phyloP scores from a whole-genome alignment of 495 filamentous ascomycete genomes.

The Tuber aestivum region DNA sequence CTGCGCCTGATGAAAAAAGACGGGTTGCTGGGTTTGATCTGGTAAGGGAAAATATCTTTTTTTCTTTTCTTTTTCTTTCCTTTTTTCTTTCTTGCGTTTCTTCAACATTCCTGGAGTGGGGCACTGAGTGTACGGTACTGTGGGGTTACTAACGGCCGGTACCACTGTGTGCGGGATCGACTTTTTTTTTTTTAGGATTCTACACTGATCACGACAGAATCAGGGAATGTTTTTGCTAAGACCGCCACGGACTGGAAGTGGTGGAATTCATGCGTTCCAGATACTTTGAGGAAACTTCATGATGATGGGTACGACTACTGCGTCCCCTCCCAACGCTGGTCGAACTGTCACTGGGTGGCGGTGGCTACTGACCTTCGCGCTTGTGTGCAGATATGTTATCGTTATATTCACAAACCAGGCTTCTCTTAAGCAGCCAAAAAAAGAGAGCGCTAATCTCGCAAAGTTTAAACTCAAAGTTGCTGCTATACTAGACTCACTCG shows the following conservation, averaged over 20 bases:
- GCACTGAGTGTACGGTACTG: neutral
- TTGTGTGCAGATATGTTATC: conserved; percentile 58
- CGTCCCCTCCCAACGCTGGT: neutral
- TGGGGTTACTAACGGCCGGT: conserved; percentile 13
- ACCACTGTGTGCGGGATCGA: conserved; percentile 1
- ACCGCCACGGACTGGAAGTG: conserved; percentile 83
- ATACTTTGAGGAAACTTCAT: conserved; percentile 58
- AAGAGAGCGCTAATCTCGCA: conserved; percentile 54
- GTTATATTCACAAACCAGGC: conserved; percentile 84
- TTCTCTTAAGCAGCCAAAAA: conserved; percentile 67
- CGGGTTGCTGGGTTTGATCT: conserved; percentile 91
- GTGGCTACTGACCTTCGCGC: neutral
- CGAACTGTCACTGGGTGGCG: neutral
- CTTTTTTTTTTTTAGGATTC: conserved; percentile 58
- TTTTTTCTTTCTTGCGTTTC: neutral
- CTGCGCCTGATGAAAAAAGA: conserved; percentile 41
- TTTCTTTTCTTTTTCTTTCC: neutral
- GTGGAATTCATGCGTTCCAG: conserved; percentile 74
- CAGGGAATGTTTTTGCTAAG: conserved; percentile 70
- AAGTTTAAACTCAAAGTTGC: conserved; percentile 74
- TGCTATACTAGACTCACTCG: conserved; percentile 62
- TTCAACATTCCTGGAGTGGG: neutral
- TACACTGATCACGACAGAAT: conserved; percentile 72
- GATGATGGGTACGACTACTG: conserved; percentile 56
- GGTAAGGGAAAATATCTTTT: conserved; percentile 48